A percentile compares a stretch with the other conserved stretches of the same genome.
Evolutionary conservation across 2,329 filamentous ascomycete genomes (phyloP).

Genomic region (Capronia coronata): DNA sequence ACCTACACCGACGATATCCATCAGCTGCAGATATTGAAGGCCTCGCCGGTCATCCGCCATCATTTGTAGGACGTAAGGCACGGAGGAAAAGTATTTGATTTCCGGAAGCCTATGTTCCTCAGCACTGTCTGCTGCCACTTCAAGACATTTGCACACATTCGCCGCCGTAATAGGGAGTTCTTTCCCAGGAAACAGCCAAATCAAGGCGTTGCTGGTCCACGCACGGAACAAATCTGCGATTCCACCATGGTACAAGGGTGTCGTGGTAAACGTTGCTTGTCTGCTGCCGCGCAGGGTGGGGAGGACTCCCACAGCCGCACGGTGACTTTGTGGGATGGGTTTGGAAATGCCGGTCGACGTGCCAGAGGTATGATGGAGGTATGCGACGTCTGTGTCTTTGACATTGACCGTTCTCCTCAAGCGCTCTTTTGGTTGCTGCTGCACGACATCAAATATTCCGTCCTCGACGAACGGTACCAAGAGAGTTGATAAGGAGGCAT

Average conservation of each 20-base stretch:
- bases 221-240: slow-evolving; percentile 57
- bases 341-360: slow-evolving; percentile 60
- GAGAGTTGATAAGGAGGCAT: background rate
- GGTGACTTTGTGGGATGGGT: slow-evolving; percentile 54
- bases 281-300: slow-evolving; percentile 40
- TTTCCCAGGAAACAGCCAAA: slow-evolving; percentile 58
- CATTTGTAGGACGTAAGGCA: slow-evolving; percentile 54
- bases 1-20: slow-evolving; percentile 59
- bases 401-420: slow-evolving; percentile 4
- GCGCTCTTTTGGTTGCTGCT: background rate
- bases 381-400: slow-evolving; percentile 44
- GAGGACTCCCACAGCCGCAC: slow-evolving; percentile 50
- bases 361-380: slow-evolving; percentile 58
- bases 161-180: slow-evolving; percentile 50
- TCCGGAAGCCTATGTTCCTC: slow-evolving; percentile 24
- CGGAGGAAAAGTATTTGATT: slow-evolving; percentile 56
- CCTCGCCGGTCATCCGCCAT: slow-evolving; percentile 42
- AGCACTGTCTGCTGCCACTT: slow-evolving; percentile 26
- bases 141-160: slow-evolving; percentile 48
- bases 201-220: slow-evolving; percentile 54
- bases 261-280: slow-evolving; percentile 56
- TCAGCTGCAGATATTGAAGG: slow-evolving; percentile 41
- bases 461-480: slow-evolving; percentile 7
- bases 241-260: slow-evolving; percentile 60
- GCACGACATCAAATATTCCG: slow-evolving; percentile 7